Percentiles rank a stretch among this genome's conserved stretches.
Conservation (phyloP, 2,329 filamentous ascomycete genomes). For the Sporothrix sp. region DNA sequence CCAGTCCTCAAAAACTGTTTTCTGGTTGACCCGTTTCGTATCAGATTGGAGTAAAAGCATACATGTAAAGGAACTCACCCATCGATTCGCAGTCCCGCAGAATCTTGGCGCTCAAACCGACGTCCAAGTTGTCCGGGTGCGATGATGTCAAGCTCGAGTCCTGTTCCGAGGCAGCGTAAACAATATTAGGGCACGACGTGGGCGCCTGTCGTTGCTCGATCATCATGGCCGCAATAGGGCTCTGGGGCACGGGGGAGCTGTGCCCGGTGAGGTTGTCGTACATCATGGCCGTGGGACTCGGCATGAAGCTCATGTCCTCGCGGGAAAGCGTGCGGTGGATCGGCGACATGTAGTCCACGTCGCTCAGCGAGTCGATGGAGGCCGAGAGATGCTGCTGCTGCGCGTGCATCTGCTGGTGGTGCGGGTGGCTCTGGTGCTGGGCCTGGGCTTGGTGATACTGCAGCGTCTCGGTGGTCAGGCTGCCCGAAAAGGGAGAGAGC, state of each 20-base stretch:
- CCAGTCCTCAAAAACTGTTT: background rate
- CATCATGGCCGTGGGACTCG: conserved; percentile 42
- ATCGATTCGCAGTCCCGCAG: conserved; percentile 46
- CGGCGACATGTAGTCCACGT: conserved; percentile 50
- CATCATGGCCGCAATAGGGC: conserved; percentile 45
- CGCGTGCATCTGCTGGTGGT: conserved; percentile 28
- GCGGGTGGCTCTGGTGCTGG: conserved; percentile 10
- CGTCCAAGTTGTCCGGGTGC: conserved; percentile 49
- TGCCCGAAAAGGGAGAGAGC: conserved; percentile 13
- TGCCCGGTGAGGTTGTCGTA: conserved; percentile 48
- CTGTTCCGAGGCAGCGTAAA: conserved; percentile 51
- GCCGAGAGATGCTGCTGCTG: conserved; percentile 40
- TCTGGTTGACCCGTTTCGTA: background rate
- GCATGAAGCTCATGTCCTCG: conserved; percentile 47
- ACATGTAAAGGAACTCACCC: conserved; percentile 35
- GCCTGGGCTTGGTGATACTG: background rate
- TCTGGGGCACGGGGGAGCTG: conserved; percentile 45
- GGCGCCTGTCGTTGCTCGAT: conserved; percentile 46
- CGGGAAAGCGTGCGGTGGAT: conserved; percentile 44
- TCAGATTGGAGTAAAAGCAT: conserved; percentile 19
- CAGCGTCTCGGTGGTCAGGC: conserved; percentile 10
- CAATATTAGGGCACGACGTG: conserved; percentile 51
- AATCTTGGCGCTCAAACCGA: conserved; percentile 42
- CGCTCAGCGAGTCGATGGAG: conserved; percentile 50
- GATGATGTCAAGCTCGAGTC: conserved; percentile 48